Conservation (phyloP, 495 filamentous ascomycete genomes). For the Chaetomium tenue region DNA sequence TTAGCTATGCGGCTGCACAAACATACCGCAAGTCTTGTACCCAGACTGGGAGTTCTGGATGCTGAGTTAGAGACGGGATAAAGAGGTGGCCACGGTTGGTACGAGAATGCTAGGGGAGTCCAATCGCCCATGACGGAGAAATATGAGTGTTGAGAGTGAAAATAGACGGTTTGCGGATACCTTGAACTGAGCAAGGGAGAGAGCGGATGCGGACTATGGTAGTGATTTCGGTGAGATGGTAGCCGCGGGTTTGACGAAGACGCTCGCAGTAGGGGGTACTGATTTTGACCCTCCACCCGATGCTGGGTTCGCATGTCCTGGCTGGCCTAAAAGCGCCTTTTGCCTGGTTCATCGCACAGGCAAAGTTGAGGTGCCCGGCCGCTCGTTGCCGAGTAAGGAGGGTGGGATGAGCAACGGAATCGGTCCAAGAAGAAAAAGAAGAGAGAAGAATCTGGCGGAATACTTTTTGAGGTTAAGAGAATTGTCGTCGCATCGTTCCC, state of each 20-base stretch:
- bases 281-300: neutral
- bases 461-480: conserved; percentile 39
- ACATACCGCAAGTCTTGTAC: neutral
- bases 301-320: neutral
- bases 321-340: too few relatives aligned
- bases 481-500: conserved; percentile 47
- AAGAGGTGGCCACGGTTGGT: conserved; percentile 22
- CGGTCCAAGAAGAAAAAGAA: conserved; percentile 35
- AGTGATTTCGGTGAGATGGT: conserved; percentile 2
- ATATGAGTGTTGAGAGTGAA: conserved; percentile 14
- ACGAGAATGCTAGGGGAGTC: conserved; percentile 21
- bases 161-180: conserved; percentile 18
- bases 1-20: conserved; percentile 3
- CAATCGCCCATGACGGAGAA: conserved; percentile 18
- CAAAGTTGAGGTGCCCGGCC: conserved; percentile 15
- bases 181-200: conserved; percentile 9
- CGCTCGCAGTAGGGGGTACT: neutral
- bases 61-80: conserved; percentile 14
- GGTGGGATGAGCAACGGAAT: conserved; percentile 34
- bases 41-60: conserved; percentile 19
- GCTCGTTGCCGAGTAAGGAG: conserved; percentile 27
- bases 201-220: neutral
- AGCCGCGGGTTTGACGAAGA: neutral
- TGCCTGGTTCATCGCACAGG: neutral
- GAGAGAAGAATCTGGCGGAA: conserved; percentile 35